Evolutionary conservation across 169 alveolate species (phyloP), one percentile per base, ranked within the genome.

Genomic region (Eimeria acervulina): DNA sequence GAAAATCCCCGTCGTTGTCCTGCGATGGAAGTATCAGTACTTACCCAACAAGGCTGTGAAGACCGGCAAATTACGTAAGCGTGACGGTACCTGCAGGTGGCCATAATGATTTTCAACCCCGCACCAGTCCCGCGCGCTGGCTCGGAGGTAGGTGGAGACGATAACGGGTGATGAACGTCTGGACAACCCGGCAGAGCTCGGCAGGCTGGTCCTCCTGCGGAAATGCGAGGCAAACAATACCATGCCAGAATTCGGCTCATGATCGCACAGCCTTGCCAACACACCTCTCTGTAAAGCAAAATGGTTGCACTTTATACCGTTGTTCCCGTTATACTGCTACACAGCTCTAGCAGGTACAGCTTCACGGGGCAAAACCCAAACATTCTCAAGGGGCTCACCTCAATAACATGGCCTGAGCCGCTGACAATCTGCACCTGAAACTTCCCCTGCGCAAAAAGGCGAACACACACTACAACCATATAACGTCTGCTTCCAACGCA

Each of bases 351-450:
- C 83, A 72, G 51, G 52, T 36, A 33, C 52, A 72, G 83, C 42
- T 31, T 28, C 78, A 31, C 3, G 78, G 42, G 38, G 12, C 1
- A 66, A 66, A 66, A 7, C 28, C 0, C 23, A n/a, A n/a, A 26
- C 78, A 28, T 72, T 36, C 47, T 4, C 17, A 59, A 10, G 28
- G 31, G 4, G 26, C 83, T 87, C 84, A 80, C 99, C 63, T 98
- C 98, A 88, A 98, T 97, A 31, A 97, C 95, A 96, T 98, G 99
- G 10, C 99, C 99, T 44, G 97, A 98, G 78, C 97, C 95, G 78
- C 97, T 95, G 19, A 98, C 78, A 28, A 98, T 98, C 19, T 97
- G 97, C 59, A 98, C 96, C 94, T 98, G 98, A 96, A 97, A 98
- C 95, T 98, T 98, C n/a, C 99, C 99, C 97, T 98, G 81, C 47